A percentile compares a stretch with the other conserved stretches of the same genome.
These are phyloP conservation scores for Penicillium sp. DNA, from an alignment of 2,329 filamentous ascomycete species.

Conservation along the genomic window DNA sequence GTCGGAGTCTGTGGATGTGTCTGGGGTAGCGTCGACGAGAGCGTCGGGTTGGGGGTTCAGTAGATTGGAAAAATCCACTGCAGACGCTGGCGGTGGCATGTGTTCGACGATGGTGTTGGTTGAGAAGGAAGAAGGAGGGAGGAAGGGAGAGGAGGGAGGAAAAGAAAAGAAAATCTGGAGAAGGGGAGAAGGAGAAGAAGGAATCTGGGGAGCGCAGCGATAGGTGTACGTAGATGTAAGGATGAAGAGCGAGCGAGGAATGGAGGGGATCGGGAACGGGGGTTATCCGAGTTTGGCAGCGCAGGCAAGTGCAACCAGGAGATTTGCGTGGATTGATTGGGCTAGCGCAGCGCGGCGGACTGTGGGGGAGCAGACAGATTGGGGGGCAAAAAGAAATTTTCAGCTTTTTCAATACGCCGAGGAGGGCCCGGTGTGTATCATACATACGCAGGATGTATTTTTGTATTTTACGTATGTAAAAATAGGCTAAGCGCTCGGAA, in stretches of 20 bases:
- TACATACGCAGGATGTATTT: slow-evolving; percentile 16
- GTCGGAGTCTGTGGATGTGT: slow-evolving; percentile 13
- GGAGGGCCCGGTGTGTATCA: slow-evolving; percentile 14
- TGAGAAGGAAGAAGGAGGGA: slow-evolving; percentile 10
- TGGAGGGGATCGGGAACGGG: slow-evolving; percentile 22
- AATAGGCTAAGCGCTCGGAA: slow-evolving; percentile 15
- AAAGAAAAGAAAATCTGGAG: slow-evolving; percentile 15
- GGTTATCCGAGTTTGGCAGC: slow-evolving; percentile 15
- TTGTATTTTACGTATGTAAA: background rate
- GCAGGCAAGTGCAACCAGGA: slow-evolving; percentile 7
- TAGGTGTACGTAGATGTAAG: no score
- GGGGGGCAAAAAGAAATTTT: slow-evolving; percentile 15
- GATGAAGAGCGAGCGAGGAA: slow-evolving; percentile 26
- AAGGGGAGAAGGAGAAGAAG: background rate
- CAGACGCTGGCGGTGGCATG: slow-evolving; percentile 72
- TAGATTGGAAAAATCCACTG: slow-evolving; percentile 71
- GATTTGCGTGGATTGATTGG: background rate
- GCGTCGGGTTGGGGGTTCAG: slow-evolving; percentile 54
- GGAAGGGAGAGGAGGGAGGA: slow-evolving; percentile 11
- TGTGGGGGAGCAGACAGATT: slow-evolving; percentile 8
- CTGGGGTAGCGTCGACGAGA: slow-evolving; percentile 16
- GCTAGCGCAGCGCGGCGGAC: background rate
- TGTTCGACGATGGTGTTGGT: slow-evolving; percentile 25
- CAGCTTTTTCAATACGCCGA: background rate
- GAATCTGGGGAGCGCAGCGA: slow-evolving; percentile 23